Evolutionary conservation across 805 yeast genomes (phyloP), one percentile per base, ranked within the genome.

Genomic region (Barnettozyma siamensis): DNA sequence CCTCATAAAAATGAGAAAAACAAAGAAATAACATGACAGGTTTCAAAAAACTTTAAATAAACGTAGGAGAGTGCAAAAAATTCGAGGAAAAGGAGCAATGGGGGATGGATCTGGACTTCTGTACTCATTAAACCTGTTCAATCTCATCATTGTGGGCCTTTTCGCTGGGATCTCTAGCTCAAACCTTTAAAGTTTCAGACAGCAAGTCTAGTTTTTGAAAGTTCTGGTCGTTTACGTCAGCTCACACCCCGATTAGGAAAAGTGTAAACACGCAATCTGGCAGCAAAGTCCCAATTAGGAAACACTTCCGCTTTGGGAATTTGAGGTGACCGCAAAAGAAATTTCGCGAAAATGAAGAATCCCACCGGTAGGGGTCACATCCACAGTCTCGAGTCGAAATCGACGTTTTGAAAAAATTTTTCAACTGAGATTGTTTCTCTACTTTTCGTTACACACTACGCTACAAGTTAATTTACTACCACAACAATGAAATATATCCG

Each of bases 401-500:
- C 7, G 13, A 17, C n/a, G 7, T 8, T 16, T 31, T 32, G 21
- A 26, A 33, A 33, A 33, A 21, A 9, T 20, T 36, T 36, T 35
- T 24, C 32, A 35, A 12, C 28, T 28, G 13, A 3, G 15, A 9
- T 30, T 30, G 17, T 13, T 7, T 19, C n/a, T 18, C 3, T 12
- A 13, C 34, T 31, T 20, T n/a, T n/a, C n/a, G n/a, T n/a, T n/a
- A n/a, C n/a, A n/a, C n/a, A n/a, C n/a, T n/a, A n/a, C n/a, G n/a
- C n/a, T n/a, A n/a, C n/a, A 8, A 8, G 8, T 16, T 21, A 7
- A 21, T 31, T 9, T 15, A 18, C 19, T 15, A 31, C 19, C 19
- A 31, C 19, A 4, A 35, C 28, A 65, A 79, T 80, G 95, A 86
- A 84, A 77, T 83, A 77, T 85, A 78, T 86, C 64, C 84, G 80